Conservation (phyloP, 1,284 basidiomycete species). For the Rhodotorula sp. region DNA sequence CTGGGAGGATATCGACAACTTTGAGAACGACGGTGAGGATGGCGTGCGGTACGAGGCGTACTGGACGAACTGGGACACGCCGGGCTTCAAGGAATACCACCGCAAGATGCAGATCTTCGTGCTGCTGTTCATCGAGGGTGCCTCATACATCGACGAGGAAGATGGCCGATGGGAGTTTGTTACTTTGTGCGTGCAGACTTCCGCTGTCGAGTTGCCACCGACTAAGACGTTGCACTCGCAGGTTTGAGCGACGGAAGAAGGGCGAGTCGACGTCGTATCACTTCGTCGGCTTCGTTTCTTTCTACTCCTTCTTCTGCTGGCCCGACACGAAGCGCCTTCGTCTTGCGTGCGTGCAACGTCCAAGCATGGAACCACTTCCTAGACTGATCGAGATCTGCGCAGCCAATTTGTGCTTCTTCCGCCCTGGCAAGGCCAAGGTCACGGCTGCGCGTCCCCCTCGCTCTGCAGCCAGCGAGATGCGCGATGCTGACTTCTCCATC, state of each 20-base stretch:
- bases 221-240: slow-evolving; percentile 44
- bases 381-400: not conserved
- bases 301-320: slow-evolving; percentile 91
- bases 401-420: slow-evolving; percentile 93
- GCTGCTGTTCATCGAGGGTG: slow-evolving; percentile 90
- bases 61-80: slow-evolving; percentile 77
- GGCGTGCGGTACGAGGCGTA: slow-evolving; percentile 40
- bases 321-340: slow-evolving; percentile 81
- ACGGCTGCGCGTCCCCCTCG: slow-evolving; percentile 67
- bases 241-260: slow-evolving; percentile 76
- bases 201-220: not conserved
- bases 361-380: not conserved
- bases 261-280: slow-evolving; percentile 64
- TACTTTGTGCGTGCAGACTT: slow-evolving; percentile 42
- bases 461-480: not conserved
- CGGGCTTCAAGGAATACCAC: slow-evolving; percentile 89
- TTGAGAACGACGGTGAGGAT: slow-evolving; percentile 58
- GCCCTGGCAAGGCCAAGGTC: slow-evolving; percentile 83
- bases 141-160: slow-evolving; percentile 75
- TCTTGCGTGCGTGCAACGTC: slow-evolving; percentile 61
- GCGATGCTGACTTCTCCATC: slow-evolving; percentile 16
- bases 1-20: slow-evolving; percentile 44
- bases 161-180: slow-evolving; percentile 53
- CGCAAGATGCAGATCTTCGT: slow-evolving; percentile 94
- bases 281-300: slow-evolving; percentile 84